These are phyloP conservation scores for Blastomyces percursus DNA, from an alignment of 2,329 filamentous ascomycete species.

Conservation along the genomic window DNA sequence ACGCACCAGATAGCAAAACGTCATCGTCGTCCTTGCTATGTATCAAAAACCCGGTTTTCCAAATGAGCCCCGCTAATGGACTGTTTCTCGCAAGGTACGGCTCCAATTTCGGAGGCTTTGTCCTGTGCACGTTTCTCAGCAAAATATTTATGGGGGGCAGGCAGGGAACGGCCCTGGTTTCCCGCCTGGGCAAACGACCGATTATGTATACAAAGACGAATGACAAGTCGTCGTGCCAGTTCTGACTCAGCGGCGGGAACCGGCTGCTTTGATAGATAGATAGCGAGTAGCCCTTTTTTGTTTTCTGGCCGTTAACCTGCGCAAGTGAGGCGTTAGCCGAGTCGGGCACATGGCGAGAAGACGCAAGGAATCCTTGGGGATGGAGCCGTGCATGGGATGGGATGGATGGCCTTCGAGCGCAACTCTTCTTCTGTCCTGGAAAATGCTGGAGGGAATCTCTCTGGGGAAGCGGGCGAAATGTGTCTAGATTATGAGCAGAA, in stretches of 20 bases:
- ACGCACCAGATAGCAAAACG: neutral
- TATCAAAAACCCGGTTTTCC: neutral
- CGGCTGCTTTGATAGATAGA: neutral
- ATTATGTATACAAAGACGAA: neutral
- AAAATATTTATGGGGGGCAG: neutral
- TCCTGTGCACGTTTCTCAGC: neutral
- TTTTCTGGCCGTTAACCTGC: neutral
- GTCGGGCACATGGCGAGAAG: neutral
- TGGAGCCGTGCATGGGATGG: neutral
- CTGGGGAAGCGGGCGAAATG: neutral
- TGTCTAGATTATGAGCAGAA: too few relatives aligned
- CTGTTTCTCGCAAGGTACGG: neutral
- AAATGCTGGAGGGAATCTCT: too few relatives aligned
- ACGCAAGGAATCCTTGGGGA: neutral
- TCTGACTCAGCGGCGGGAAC: neutral
- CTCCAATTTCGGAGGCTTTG: too few relatives aligned
- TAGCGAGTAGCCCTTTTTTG: neutral
- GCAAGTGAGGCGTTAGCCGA: neutral
- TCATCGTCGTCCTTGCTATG: neutral
- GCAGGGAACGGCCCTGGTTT: neutral
- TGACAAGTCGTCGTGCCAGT: neutral
- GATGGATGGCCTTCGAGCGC: neutral
- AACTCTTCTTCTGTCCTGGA: neutral
- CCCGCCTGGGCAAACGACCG: neutral
- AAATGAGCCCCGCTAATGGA: neutral